phyloP scores from a whole-genome alignment of 345 rosid species.

The Nasturtium officinale region DNA sequence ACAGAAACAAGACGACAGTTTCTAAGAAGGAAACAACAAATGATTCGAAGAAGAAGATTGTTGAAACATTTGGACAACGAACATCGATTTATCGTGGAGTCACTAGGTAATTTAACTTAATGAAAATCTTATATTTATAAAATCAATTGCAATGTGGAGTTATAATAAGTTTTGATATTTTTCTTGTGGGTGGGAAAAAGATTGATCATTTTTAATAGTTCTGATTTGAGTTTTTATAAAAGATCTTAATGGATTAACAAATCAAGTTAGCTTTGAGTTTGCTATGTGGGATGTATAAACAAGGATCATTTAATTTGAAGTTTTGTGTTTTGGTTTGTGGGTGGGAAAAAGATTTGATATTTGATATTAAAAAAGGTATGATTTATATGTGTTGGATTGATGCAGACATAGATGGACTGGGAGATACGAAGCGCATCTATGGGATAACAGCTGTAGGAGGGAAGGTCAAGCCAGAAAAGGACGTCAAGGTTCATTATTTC shows the following conservation, averaged over 20 bases:
- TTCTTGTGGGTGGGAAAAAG: background rate
- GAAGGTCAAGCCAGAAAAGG: conserved; percentile 99
- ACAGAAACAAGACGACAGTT: conserved; percentile 16
- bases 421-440: conserved; percentile 95
- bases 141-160: background rate
- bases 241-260: background rate
- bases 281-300: background rate
- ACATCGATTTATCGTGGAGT: conserved; percentile 98
- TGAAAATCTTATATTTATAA: background rate
- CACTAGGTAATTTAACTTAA: conserved; percentile 53
- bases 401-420: conserved; percentile 96
- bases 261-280: background rate
- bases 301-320: background rate
- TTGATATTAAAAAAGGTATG: background rate
- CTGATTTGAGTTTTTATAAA: background rate
- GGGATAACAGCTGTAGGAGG: conserved; percentile 99
- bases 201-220: background rate
- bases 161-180: conserved; percentile 9
- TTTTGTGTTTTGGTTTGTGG: background rate
- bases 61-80: conserved; percentile 79
- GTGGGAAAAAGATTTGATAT: conserved; percentile 16
- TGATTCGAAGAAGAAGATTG: conserved; percentile 57
- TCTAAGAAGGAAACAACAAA: conserved; percentile 32
- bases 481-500: conserved; percentile 71
- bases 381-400: conserved; percentile 3